A percentile compares a stretch with the other conserved stretches of the same genome.
phyloP scores from a whole-genome alignment of 371 early-diverging fungal species.

The Lichtheimia ramosa region DNA sequence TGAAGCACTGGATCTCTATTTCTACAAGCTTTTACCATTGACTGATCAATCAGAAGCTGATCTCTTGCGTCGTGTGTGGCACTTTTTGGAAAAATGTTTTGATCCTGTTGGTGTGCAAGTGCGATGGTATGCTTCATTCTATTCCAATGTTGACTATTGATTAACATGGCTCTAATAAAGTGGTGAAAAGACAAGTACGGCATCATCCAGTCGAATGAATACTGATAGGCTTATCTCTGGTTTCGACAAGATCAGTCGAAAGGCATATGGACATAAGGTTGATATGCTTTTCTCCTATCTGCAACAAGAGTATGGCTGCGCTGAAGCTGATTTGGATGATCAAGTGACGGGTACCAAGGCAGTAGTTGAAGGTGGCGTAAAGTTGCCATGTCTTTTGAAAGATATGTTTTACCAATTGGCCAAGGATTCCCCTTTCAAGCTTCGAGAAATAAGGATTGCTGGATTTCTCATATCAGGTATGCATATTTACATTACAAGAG shows the following conservation, averaged over 20 bases:
- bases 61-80: background rate
- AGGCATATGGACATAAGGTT: background rate
- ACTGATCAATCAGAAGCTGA: conserved; percentile 1
- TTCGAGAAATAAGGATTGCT: background rate
- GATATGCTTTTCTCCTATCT: background rate
- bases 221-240: too few species aligned
- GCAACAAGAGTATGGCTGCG: background rate
- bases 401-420: background rate
- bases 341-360: background rate
- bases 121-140: background rate
- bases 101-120: background rate
- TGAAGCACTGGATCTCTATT: background rate
- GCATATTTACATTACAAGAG: background rate
- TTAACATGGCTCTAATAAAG: background rate
- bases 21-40: background rate
- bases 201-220: too few species aligned
- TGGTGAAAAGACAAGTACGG: too few species aligned
- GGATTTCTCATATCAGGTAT: conserved; percentile 2
- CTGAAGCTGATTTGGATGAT: background rate
- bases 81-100: conserved; percentile 2
- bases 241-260: too few species aligned
- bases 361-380: background rate
- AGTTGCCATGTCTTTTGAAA: background rate
- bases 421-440: background rate
- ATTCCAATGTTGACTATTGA: background rate